Evolutionary conservation across 2,329 filamentous ascomycete species (phyloP).

Genomic region (Aspergillus sp.): DNA sequence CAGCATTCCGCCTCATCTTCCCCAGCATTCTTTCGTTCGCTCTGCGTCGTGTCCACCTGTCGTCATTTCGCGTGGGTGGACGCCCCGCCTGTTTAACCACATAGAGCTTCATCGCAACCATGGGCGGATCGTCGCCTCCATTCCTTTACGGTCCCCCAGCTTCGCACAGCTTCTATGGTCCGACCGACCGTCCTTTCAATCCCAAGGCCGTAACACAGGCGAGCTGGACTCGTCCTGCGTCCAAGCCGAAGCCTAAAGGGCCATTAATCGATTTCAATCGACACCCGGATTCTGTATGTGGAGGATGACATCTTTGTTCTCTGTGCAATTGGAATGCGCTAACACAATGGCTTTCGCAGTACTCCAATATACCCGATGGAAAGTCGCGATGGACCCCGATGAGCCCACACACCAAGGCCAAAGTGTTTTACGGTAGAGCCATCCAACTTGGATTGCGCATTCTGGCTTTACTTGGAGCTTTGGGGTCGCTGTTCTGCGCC

Average conservation of each 20-base stretch:
- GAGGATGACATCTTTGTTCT: neutral
- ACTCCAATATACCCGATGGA: slow-evolving; percentile 58
- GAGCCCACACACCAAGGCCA: slow-evolving; percentile 65
- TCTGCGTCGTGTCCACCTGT: slow-evolving; percentile 19
- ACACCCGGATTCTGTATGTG: slow-evolving; percentile 72
- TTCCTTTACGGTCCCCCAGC: slow-evolving; percentile 68
- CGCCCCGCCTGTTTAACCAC: slow-evolving; percentile 15
- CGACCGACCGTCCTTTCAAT: slow-evolving; percentile 65
- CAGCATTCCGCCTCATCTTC: slow-evolving; percentile 2
- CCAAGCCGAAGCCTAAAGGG: slow-evolving; percentile 65
- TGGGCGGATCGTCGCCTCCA: slow-evolving; percentile 59
- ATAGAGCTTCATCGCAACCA: slow-evolving; percentile 29
- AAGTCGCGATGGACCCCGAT: slow-evolving; percentile 63
- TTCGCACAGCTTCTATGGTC: slow-evolving; percentile 52
- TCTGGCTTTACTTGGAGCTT: slow-evolving; percentile 64
- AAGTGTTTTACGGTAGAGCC: slow-evolving; percentile 67
- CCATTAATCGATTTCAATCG: slow-evolving; percentile 79
- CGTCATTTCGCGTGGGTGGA: slow-evolving; percentile 38
- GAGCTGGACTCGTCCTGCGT: slow-evolving; percentile 63
- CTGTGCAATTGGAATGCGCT: neutral
- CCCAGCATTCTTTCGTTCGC: slow-evolving; percentile 23
- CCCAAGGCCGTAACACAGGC: slow-evolving; percentile 82
- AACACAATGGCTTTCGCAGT: slow-evolving; percentile 26
- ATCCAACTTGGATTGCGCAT: slow-evolving; percentile 67
- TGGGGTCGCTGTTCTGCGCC: slow-evolving; percentile 70